Evolutionary conservation across 2,329 filamentous ascomycete species (phyloP).

Genomic region (Paecilomyces niveus): DNA sequence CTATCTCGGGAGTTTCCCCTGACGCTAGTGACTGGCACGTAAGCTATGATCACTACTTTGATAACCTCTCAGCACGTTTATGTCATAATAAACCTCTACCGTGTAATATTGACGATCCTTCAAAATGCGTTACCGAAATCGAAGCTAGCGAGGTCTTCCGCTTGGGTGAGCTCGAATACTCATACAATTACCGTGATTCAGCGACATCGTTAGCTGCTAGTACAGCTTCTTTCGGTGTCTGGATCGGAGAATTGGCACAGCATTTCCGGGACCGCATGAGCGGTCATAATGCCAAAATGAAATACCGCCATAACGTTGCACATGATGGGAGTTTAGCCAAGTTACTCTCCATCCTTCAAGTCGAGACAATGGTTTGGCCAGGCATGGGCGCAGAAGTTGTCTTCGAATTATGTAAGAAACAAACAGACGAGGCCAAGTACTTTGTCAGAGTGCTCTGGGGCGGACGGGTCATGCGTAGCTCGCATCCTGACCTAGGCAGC

Average conservation of each 20-base stretch:
- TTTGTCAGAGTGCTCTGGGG: conserved; percentile 66
- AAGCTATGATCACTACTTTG: conserved; percentile 72
- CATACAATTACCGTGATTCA: conserved; percentile 65
- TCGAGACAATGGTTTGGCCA: conserved; percentile 74
- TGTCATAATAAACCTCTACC: conserved; percentile 69
- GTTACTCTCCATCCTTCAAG: conserved; percentile 62
- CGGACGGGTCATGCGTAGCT: conserved; percentile 59
- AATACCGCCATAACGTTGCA: conserved; percentile 70
- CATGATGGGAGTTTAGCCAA: conserved; percentile 69
- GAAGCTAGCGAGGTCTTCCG: conserved; percentile 66
- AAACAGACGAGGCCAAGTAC: conserved; percentile 21
- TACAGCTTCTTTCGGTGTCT: conserved; percentile 60
- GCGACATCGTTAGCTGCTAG: conserved; percentile 56
- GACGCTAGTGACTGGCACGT: conserved; percentile 57
- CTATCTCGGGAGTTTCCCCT: conserved; percentile 57
- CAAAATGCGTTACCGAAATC: conserved; percentile 54
- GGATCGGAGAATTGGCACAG: conserved; percentile 62
- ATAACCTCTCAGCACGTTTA: conserved; percentile 71
- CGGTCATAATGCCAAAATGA: conserved; percentile 33
- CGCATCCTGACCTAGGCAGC: conserved; percentile 58
- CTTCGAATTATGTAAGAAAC: conserved; percentile 60
- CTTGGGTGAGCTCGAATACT: conserved; percentile 74
- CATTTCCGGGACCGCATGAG: conserved; percentile 53
- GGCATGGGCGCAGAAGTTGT: conserved; percentile 75
- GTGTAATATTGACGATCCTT: conserved; percentile 48